Conservation (phyloP, 148 eudicot genomes). For the Rhododendron ovatum region DNA sequence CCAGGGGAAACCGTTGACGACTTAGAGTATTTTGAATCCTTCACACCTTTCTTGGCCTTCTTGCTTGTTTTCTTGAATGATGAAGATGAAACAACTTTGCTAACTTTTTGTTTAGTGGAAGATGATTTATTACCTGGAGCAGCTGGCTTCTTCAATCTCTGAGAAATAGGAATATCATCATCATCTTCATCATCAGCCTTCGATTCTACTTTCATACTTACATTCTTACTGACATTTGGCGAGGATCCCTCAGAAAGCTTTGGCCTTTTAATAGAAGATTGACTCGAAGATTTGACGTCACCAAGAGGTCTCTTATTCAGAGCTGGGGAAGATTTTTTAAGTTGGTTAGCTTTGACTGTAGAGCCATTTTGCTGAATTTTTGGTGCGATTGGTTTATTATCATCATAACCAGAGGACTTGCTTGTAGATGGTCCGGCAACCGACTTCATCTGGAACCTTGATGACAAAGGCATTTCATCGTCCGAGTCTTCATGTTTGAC, state of each 20-base stretch:
- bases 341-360: slow-evolving; percentile 36
- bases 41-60: slow-evolving; percentile 57
- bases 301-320: slow-evolving; percentile 61
- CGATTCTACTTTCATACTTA: slow-evolving; percentile 43
- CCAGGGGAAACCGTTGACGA: slow-evolving; percentile 70
- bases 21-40: slow-evolving; percentile 56
- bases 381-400: neutral
- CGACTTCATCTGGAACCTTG: slow-evolving; percentile 33
- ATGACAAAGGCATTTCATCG: neutral
- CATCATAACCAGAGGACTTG: neutral
- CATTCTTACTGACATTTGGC: slow-evolving; percentile 41
- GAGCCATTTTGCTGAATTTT: slow-evolving; percentile 70
- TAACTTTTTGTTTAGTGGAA: slow-evolving; percentile 34
- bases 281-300: slow-evolving; percentile 38
- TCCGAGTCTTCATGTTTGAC: slow-evolving; percentile 1
- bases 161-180: slow-evolving; percentile 66
- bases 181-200: slow-evolving; percentile 45
- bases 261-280: slow-evolving; percentile 53
- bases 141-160: slow-evolving; percentile 60
- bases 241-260: slow-evolving; percentile 51
- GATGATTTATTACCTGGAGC: slow-evolving; percentile 45
- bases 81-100: slow-evolving; percentile 45
- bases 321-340: slow-evolving; percentile 25
- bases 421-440: slow-evolving; percentile 35
- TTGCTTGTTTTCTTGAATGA: slow-evolving; percentile 42